A percentile compares a stretch with the other conserved stretches of the same genome.
Conservation (phyloP, 352 stramenopile genomes). For the Phytophthora sp. region DNA sequence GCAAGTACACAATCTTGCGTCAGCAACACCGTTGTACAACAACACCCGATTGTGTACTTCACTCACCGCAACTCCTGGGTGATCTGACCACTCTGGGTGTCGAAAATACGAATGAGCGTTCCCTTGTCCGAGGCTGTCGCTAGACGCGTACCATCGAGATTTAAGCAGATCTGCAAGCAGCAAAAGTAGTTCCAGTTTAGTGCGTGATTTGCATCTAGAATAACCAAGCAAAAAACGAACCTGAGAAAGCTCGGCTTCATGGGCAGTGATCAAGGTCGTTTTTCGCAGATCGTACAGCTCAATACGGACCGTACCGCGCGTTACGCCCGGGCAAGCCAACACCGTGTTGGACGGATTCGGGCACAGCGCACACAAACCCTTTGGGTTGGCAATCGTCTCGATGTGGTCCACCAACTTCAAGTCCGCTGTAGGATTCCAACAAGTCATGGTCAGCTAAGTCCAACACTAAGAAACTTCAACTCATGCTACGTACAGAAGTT, state of each 20-base stretch:
- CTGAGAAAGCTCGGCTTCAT: conserved; percentile 94
- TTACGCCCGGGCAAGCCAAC: conserved; percentile 95
- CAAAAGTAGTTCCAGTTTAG: not conserved
- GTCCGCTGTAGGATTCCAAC: conserved; percentile 68
- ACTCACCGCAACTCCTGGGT: conserved; percentile 83
- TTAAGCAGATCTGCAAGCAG: conserved; percentile 85
- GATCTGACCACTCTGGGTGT: conserved; percentile 94
- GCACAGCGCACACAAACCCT: conserved; percentile 95
- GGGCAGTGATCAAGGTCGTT: conserved; percentile 95
- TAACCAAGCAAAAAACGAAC: conserved; percentile 25
- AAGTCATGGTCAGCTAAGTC: conserved; percentile 10
- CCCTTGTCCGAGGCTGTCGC: conserved; percentile 97
- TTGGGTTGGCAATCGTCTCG: conserved; percentile 98
- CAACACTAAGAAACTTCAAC: not conserved
- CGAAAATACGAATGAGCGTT: conserved; percentile 98
- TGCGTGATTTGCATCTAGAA: not conserved
- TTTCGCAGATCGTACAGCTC: conserved; percentile 98
- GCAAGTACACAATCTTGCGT: not conserved
- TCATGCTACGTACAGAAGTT: conserved; percentile 87
- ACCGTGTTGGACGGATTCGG: conserved; percentile 94
- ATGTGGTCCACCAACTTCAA: conserved; percentile 98
- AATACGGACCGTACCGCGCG: conserved; percentile 92
- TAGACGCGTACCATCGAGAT: conserved; percentile 94
- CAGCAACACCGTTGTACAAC: not conserved
- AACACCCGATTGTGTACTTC: not conserved